Percentiles rank a stretch among this genome's conserved stretches.
Conservation (phyloP, 768 basidiomycete species). For the Cystoderma amianthinum region DNA sequence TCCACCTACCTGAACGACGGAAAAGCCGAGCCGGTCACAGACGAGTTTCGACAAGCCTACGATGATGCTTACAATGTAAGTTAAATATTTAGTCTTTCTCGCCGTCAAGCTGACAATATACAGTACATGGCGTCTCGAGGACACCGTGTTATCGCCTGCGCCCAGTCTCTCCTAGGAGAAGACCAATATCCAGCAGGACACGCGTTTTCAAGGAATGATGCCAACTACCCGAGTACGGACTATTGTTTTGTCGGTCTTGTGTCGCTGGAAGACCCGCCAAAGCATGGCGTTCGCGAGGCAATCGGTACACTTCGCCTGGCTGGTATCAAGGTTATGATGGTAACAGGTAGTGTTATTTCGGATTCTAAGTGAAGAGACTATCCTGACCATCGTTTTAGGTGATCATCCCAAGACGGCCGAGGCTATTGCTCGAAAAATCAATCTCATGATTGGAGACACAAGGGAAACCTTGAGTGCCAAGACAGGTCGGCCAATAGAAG, state of each 20-base stretch:
- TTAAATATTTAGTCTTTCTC: background rate
- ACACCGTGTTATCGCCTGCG: conserved; percentile 70
- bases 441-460: conserved; percentile 61
- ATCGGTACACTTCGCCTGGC: conserved; percentile 65
- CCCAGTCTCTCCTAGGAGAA: conserved; percentile 47
- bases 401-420: conserved; percentile 73
- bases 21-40: conserved; percentile 36
- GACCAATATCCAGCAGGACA: conserved; percentile 38
- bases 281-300: conserved; percentile 66
- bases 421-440: conserved; percentile 69
- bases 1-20: conserved; percentile 53
- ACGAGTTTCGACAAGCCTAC: conserved; percentile 45
- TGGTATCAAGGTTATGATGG: conserved; percentile 75
- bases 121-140: conserved; percentile 77
- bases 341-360: conserved; percentile 38
- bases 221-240: conserved; percentile 42
- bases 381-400: conserved; percentile 20
- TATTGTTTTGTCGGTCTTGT: conserved; percentile 64
- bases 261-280: conserved; percentile 65
- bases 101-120: background rate
- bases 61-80: conserved; percentile 58
- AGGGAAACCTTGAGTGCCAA: conserved; percentile 52
- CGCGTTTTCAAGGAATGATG: conserved; percentile 48
- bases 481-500: conserved; percentile 45
- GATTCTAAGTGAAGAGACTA: background rate